phyloP scores from a whole-genome alignment of 2,329 filamentous ascomycete genomes.

The Claviceps maximensis region DNA sequence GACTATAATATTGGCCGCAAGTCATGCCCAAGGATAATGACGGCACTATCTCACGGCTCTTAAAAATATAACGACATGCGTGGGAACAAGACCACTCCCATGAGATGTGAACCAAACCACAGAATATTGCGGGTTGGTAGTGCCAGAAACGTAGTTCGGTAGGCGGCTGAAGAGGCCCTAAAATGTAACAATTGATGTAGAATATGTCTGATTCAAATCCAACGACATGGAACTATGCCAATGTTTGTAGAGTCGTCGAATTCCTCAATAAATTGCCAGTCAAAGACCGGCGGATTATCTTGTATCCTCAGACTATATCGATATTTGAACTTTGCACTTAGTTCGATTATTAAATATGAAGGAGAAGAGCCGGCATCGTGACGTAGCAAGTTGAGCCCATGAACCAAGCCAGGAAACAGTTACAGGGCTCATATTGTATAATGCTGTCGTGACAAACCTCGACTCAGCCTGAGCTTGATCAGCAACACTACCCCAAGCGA shows the following conservation, averaged over 20 bases:
- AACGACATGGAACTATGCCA: slow-evolving; percentile 5
- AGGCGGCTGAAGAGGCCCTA: slow-evolving; percentile 42
- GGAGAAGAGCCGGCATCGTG: background rate
- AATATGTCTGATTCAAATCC: slow-evolving; percentile 32
- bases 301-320: slow-evolving; percentile 1
- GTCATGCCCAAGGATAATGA: slow-evolving; percentile 7
- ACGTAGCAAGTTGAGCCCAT: background rate
- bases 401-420: background rate
- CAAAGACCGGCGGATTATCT: background rate
- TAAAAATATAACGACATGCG: background rate
- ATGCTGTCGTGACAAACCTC: background rate
- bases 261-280: background rate
- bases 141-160: slow-evolving; percentile 1
- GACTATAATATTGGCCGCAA: background rate
- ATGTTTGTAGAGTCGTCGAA: slow-evolving; percentile 5
- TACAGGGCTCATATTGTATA: background rate
- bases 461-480: background rate
- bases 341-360: background rate
- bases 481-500: background rate
- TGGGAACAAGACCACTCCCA: slow-evolving; percentile 8
- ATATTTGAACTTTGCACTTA: background rate
- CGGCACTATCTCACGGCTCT: background rate
- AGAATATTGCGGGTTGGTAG: slow-evolving; percentile 11
- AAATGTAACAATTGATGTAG: slow-evolving; percentile 49
- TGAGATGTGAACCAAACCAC: slow-evolving; percentile 10